Percentiles rank a stretch among this genome's conserved stretches.
phyloP scores from a whole-genome alignment of 495 filamentous ascomycete species.

The Chaetomium tenue region DNA sequence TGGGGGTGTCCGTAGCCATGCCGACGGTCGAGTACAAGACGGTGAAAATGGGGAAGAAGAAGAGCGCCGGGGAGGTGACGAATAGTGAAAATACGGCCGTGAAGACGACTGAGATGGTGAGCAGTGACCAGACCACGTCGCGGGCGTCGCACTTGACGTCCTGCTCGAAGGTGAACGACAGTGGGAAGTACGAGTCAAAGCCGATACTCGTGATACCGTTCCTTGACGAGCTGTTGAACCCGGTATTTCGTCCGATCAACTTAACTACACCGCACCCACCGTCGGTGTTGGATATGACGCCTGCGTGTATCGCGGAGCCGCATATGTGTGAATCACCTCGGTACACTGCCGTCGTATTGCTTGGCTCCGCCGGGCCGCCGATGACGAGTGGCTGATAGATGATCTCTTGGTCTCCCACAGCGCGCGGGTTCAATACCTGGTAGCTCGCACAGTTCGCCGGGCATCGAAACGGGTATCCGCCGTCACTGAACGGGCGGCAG shows the following conservation, averaged over 20 bases:
- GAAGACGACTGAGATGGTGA: conserved; percentile 68
- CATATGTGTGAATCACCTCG: conserved; percentile 84
- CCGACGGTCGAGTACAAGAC: conserved; percentile 76
- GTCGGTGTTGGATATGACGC: conserved; percentile 61
- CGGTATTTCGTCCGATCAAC: conserved; percentile 16
- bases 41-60: conserved; percentile 69
- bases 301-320: conserved; percentile 74
- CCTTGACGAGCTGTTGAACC: conserved; percentile 21
- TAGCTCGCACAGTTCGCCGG: conserved; percentile 69
- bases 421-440: conserved; percentile 66
- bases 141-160: conserved; percentile 49
- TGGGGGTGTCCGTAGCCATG: conserved; percentile 72
- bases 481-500: conserved; percentile 76
- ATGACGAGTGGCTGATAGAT: conserved; percentile 70
- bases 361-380: conserved; percentile 61
- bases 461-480: conserved; percentile 72
- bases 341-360: conserved; percentile 55
- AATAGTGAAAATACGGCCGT: conserved; percentile 65
- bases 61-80: conserved; percentile 63
- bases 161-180: conserved; percentile 64
- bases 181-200: conserved; percentile 48
- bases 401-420: conserved; percentile 70
- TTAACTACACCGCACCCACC: conserved; percentile 63
- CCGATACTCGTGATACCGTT: conserved; percentile 27
- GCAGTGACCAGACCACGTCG: conserved; percentile 41